phyloP scores from a whole-genome alignment of 768 basidiomycete species.

The Trametes cubensis region DNA sequence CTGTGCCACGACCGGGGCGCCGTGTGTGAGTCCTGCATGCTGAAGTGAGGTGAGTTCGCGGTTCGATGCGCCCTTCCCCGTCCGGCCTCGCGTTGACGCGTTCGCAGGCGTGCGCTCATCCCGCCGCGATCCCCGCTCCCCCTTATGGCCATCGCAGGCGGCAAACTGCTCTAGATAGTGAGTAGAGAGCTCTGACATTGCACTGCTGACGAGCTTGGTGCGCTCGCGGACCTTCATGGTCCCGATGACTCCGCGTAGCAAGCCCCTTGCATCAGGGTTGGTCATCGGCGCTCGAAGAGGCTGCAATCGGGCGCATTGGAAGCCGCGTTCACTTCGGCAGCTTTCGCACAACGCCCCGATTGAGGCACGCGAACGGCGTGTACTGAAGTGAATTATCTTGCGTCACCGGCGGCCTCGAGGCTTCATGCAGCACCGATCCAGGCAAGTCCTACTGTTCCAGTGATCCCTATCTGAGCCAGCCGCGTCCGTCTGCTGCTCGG shows the following conservation, averaged over 20 bases:
- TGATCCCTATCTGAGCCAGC: no score
- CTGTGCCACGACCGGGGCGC: not conserved
- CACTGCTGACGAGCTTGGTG: not conserved
- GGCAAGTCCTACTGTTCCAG: no score
- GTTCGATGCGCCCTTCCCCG: slow-evolving; percentile 2
- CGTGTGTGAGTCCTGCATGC: slow-evolving; percentile 10
- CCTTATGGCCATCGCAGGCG: not conserved
- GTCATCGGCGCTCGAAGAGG: not conserved
- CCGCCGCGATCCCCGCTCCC: not conserved
- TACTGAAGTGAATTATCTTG: not conserved
- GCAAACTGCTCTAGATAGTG: not conserved
- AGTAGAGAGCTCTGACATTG: not conserved
- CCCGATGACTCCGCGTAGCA: slow-evolving; percentile 15
- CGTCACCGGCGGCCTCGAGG: slow-evolving; percentile 4
- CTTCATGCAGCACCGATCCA: not conserved
- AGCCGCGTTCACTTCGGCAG: slow-evolving; percentile 1
- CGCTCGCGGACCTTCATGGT: slow-evolving; percentile 13
- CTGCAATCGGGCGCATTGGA: not conserved
- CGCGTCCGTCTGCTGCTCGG: no score
- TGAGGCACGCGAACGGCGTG: not conserved
- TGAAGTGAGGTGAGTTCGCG: slow-evolving; percentile 19
- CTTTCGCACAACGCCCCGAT: not conserved
- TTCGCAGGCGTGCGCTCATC: not conserved
- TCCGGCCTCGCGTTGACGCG: slow-evolving; percentile 1
- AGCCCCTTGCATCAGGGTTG: not conserved